Evolutionary conservation across 768 basidiomycete genomes (phyloP), one percentile per base, ranked within the genome.

Genomic region (Suillus cothurnatus): DNA sequence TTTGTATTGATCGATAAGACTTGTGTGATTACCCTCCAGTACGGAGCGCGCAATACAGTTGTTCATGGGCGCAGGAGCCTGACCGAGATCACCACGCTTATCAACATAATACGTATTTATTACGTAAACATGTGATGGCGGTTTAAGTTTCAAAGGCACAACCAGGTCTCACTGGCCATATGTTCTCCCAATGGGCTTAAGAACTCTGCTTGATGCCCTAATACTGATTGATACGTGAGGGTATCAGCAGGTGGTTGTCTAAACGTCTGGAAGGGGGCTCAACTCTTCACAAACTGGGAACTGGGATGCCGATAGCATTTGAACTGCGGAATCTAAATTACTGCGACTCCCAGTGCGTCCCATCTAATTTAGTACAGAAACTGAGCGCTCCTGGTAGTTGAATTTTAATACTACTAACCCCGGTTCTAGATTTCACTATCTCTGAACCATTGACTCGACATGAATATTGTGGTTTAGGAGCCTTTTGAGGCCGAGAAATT

Each of bases 1-100:
- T 62, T 80, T 71, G 71, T 89, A 91, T 55, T 86, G 80, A 43
- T 78, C 74, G 23, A 81, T 69, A n/a, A 91, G 73, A 31, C 70
- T 74, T 62, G 84, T 79, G 69, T 82, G 76, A 69, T 89, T 85
- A 47, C 72, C 74, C 65, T 80, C 75, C 59, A 87, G 77, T 26
- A 80, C 76, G 53, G 79, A 74, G 53, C 76, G 74, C 64, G 80
- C 81, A 8, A 41, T 39, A 64, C 17, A 14, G 26, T 58, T 58
- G 26, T 60, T 56, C 67, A 64, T 68, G 28, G n/a, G 56, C 23
- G 56, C 17, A 36, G 34, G n/a, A 23, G 15, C 21, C 41, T 45
- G 28, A 50, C 15, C 15, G 1, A 50, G 26, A 7, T 17, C 8
- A 21, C 21, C 9, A 17, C 26, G 28, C 17, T 50, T 31, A n/a